Evolutionary conservation across 2,329 filamentous ascomycete genomes (phyloP), one percentile per base, ranked within the genome.

Genomic region (Calonectria fujianensis): DNA sequence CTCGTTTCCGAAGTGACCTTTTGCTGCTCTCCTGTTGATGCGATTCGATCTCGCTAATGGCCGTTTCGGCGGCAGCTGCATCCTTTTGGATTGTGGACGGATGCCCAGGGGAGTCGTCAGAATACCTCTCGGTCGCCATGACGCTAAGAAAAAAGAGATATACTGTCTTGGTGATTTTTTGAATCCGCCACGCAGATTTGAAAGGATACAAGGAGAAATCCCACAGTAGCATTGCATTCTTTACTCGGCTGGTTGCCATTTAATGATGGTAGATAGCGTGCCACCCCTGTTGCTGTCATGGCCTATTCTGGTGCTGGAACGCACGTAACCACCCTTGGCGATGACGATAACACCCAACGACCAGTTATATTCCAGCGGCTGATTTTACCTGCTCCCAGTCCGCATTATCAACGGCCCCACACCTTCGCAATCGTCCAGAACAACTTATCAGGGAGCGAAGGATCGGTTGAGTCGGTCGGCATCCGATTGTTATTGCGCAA

Each of bases 1-100:
- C 76, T 14, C 78, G 72, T 32, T 76, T 70, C 50, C 63, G 78
- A n/a, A 76, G 69, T 4, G 74, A 75, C 3, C 18, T 63, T 0
- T 52, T 70, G 6, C 63, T 29, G 11, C 57, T 29, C 14, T 72
- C 66, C 11, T 69, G 67, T 9, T 16, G 65, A 16, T 39, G 39
- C 1, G 59, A 69, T 3, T 65, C 50, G 18, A 45, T 41, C 45
- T 70, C 59, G 27, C 32, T 51, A 0, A 57, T 29, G 7, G 50
- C 45, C 16, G 39, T 59, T 24, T 73, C 70, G 18, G 63, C 37
- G 4, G 57, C 4, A 4, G 39, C 32, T 10, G 13, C 57, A 31
- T 75, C 35, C 18, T 75, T 75, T 0, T 50, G 70, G 41, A 16
- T 31, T 32, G 50, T 16, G 11, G 35, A 35, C 24, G 57, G 52